Evolutionary conservation across 768 basidiomycete genomes (phyloP), one percentile per base, ranked within the genome.

Genomic region (Rhizopogon vinicolor): DNA sequence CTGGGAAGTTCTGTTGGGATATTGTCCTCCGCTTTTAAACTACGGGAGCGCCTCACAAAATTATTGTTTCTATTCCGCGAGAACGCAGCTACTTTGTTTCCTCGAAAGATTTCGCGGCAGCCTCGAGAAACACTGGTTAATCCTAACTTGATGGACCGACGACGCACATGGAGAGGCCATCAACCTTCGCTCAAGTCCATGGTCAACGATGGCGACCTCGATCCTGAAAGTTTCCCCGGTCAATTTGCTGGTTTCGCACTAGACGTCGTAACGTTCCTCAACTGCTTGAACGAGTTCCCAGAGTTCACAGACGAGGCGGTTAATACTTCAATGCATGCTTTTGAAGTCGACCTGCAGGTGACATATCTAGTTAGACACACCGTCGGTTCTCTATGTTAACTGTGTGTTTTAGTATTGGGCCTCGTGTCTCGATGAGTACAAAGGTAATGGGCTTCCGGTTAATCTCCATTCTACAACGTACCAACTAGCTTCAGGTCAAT

Each of bases 1-100:
- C 66, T 82, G 1, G 80, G 82, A 3, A 79, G 78, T 53, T 82
- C 80, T 0, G 79, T 83, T 37, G 81, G 81, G 7, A 78, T 82
- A 40, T 68, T 82, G 12, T 82, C 79, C 8, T 83, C 82, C 9
- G 76, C 80, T 1, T 80, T 75, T 62, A 74, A 75, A 54, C 66
- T 82, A 22, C 75, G 81, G 5, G 74, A 81, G 51, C 78, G 81
- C 9, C 70, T 83, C 29, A 72, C 77, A 5, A 78, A 79, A 55
- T 74, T 82, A 9, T 62, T 78, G 29, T 78, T 74, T 56, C 68
- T 82, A 28, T 81, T 83, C 61, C 76, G 78, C 41, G 78, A 80
- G 58, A 82, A 82, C 54, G 80, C 81, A n/a, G 79, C 82, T 22
- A 77, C 75, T 41, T 68, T 83, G n/a, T 77, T 82, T 55, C 80